Evolutionary conservation across 768 basidiomycete species (phyloP).

Genomic region (Dioszegia hungarica): DNA sequence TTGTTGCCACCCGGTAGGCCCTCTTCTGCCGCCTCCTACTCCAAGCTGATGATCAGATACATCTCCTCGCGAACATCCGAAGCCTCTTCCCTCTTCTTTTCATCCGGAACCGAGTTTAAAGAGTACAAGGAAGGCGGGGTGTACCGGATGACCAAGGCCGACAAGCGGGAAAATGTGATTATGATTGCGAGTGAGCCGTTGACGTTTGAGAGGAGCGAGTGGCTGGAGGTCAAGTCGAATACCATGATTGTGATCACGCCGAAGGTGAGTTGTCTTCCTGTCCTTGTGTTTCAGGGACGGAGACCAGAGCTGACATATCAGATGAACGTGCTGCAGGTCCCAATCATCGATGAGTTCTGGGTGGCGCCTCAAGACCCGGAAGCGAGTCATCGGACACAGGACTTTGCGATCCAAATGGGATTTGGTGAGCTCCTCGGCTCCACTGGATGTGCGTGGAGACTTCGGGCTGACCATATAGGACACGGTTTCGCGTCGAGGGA

Average conservation of each 20-base stretch:
- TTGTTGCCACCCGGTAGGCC: slow-evolving; percentile 71
- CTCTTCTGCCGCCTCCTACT: background rate
- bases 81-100: slow-evolving; percentile 94
- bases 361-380: slow-evolving; percentile 80
- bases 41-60: slow-evolving; percentile 52
- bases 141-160: slow-evolving; percentile 91
- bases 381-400: slow-evolving; percentile 62
- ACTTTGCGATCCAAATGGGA: slow-evolving; percentile 86
- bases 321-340: slow-evolving; percentile 81
- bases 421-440: slow-evolving; percentile 48
- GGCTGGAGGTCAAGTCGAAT: slow-evolving; percentile 99
- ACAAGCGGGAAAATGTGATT: slow-evolving; percentile 89
- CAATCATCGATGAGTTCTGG: slow-evolving; percentile 88
- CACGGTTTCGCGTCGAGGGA: slow-evolving; percentile 6
- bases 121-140: slow-evolving; percentile 83
- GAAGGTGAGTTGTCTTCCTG: slow-evolving; percentile 64
- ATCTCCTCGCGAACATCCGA: slow-evolving; percentile 87
- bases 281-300: too few relatives aligned
- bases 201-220: slow-evolving; percentile 96
- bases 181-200: slow-evolving; percentile 79
- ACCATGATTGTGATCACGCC: slow-evolving; percentile 92
- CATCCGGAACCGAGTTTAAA: slow-evolving; percentile 88
- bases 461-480: background rate
- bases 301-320: slow-evolving; percentile 9
- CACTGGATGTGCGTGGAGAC: background rate